Conservation (phyloP, 768 basidiomycete genomes). For the Boletus coccyginus region DNA sequence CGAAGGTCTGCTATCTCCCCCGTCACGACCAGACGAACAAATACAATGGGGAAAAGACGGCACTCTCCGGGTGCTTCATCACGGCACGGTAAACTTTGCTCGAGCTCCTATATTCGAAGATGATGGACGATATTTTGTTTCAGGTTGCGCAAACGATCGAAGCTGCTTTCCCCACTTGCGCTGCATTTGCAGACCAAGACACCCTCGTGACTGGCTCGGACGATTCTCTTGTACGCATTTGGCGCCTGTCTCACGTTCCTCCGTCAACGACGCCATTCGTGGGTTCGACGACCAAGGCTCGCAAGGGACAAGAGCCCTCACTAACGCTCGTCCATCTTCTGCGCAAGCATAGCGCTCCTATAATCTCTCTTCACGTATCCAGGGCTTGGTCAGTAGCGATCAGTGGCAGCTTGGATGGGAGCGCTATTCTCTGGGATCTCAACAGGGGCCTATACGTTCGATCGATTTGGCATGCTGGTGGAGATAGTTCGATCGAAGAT, state of each 20-base stretch:
- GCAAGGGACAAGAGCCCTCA: slow-evolving; percentile 26
- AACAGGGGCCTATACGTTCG: slow-evolving; percentile 79
- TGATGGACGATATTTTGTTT: slow-evolving; percentile 6
- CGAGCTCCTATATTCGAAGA: background rate
- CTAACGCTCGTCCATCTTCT: slow-evolving; percentile 65
- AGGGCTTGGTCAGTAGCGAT: slow-evolving; percentile 79
- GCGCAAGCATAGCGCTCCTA: slow-evolving; percentile 71
- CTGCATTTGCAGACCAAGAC: slow-evolving; percentile 70
- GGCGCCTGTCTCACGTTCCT: slow-evolving; percentile 53
- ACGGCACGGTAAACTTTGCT: slow-evolving; percentile 49
- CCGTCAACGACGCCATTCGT: slow-evolving; percentile 17
- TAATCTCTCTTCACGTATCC: slow-evolving; percentile 69
- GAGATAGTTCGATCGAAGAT: slow-evolving; percentile 21
- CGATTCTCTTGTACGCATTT: slow-evolving; percentile 80
- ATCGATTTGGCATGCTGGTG: slow-evolving; percentile 68
- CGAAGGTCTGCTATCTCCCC: slow-evolving; percentile 54
- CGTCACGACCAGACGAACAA: slow-evolving; percentile 62
- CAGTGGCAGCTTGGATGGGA: slow-evolving; percentile 84
- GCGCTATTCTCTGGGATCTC: slow-evolving; percentile 86
- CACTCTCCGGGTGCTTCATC: slow-evolving; percentile 60
- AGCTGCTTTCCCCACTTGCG: slow-evolving; percentile 67
- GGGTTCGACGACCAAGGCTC: slow-evolving; percentile 17
- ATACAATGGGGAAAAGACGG: slow-evolving; percentile 64
- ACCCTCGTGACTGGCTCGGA: slow-evolving; percentile 78
- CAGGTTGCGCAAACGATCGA: slow-evolving; percentile 79